phyloP scores from a whole-genome alignment of 768 basidiomycete genomes.

The Amanita fuliginea region DNA sequence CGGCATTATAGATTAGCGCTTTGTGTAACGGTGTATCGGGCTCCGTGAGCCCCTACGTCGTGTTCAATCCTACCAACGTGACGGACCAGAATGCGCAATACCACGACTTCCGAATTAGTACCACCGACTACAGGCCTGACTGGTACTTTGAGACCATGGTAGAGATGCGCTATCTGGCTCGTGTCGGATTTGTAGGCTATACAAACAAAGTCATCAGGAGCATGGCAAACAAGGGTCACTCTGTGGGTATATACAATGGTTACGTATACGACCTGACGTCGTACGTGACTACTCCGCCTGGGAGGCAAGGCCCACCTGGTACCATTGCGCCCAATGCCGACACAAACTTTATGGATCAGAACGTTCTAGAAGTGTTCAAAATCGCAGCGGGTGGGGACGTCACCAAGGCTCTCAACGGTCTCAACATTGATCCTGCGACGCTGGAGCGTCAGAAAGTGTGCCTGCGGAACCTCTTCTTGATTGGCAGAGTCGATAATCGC shows the following conservation, averaged over 20 bases:
- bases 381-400: conserved; percentile 67
- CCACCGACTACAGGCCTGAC: conserved; percentile 87
- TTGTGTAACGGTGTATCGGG: conserved; percentile 84
- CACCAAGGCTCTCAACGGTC: conserved; percentile 57
- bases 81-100: conserved; percentile 71
- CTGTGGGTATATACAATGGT: conserved; percentile 80
- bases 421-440: conserved; percentile 48
- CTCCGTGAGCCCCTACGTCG: conserved; percentile 74
- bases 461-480: conserved; percentile 84
- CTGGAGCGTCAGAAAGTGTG: conserved; percentile 75
- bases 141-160: conserved; percentile 99
- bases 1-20: conserved; percentile 60
- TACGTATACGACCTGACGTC: conserved; percentile 80
- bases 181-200: conserved; percentile 82
- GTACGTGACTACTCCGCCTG: conserved; percentile 67
- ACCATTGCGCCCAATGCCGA: conserved; percentile 31
- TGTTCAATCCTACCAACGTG: conserved; percentile 65
- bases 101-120: conserved; percentile 90
- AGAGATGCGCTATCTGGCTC: conserved; percentile 78
- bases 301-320: conserved; percentile 35
- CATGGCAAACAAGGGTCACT: conserved; percentile 49
- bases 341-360: conserved; percentile 60
- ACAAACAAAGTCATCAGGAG: conserved; percentile 65
- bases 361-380: conserved; percentile 67
- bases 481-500: conserved; percentile 88